Evolutionary conservation across 2,329 filamentous ascomycete species (phyloP).

Genomic region (Phaeosphaeria sp.): DNA sequence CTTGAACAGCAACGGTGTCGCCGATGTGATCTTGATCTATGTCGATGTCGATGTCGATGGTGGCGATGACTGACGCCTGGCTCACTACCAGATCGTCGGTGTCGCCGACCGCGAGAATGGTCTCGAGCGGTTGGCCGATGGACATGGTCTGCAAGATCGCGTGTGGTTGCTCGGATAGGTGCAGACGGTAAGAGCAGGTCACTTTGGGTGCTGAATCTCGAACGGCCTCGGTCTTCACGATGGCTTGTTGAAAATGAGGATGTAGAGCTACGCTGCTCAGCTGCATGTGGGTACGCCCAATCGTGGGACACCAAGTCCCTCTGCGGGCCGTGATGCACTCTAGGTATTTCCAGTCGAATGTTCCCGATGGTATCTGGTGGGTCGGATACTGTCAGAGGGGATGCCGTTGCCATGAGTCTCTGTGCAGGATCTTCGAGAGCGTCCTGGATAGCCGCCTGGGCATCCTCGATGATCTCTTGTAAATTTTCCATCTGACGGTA

Average conservation of each 20-base stretch:
- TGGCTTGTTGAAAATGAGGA: conserved; percentile 18
- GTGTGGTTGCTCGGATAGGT: conserved; percentile 23
- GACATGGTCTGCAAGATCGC: conserved; percentile 41
- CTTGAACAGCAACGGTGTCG: conserved; percentile 13
- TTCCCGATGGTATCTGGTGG: conserved; percentile 4
- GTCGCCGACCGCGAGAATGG: conserved; percentile 33
- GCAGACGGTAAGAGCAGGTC: conserved; percentile 32
- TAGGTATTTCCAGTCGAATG: neutral
- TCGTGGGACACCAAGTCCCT: conserved; percentile 29
- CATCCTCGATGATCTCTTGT: conserved; percentile 49
- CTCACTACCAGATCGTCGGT: conserved; percentile 12
- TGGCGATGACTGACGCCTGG: conserved; percentile 4
- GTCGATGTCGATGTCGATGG: conserved; percentile 19
- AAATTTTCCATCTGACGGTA: conserved; percentile 46
- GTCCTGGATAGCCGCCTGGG: conserved; percentile 44
- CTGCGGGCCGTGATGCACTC: conserved; percentile 13
- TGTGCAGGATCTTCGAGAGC: conserved; percentile 29
- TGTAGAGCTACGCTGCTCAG: conserved; percentile 1
- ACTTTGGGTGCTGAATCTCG: conserved; percentile 23
- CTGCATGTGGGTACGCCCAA: conserved; percentile 33
- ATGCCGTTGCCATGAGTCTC: conserved; percentile 27
- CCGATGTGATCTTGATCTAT: conserved; percentile 9
- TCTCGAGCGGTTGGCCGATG: conserved; percentile 33
- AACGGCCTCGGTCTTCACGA: conserved; percentile 6
- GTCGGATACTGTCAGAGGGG: conserved; percentile 27